phyloP scores from a whole-genome alignment of 208 protist genomes.

The Trypanosoma theileri region DNA sequence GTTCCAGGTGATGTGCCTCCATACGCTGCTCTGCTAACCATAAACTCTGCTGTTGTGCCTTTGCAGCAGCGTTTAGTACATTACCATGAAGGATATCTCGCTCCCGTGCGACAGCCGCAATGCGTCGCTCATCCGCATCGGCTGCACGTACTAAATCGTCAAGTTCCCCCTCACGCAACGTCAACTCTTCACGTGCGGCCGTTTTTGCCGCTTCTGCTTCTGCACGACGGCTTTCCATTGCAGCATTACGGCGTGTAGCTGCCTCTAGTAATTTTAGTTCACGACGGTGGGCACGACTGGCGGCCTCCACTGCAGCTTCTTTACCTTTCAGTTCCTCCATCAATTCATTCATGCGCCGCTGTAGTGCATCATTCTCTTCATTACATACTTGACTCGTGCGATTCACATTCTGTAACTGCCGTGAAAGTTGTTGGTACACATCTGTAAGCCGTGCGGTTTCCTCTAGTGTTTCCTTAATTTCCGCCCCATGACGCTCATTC shows the following conservation, averaged over 20 bases:
- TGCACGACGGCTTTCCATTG: constrained; percentile 46
- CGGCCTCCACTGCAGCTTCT: constrained; percentile 51
- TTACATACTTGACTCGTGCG: constrained; percentile 87
- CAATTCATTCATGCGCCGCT: constrained; percentile 56
- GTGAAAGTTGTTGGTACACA: constrained; percentile 77
- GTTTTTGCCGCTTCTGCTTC: constrained; percentile 61
- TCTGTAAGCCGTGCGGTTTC: constrained; percentile 68
- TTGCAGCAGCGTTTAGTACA: constrained; percentile 56
- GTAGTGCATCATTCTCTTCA: constrained; percentile 80
- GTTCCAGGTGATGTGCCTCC: constrained; percentile 87
- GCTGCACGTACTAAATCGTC: constrained; percentile 26
- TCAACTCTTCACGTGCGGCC: constrained; percentile 40
- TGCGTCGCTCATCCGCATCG: constrained; percentile 47
- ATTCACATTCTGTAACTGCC: constrained; percentile 77
- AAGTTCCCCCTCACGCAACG: constrained; percentile 57
- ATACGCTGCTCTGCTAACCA: constrained; percentile 83
- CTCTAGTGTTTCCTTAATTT: constrained; percentile 36
- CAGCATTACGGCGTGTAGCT: constrained; percentile 68
- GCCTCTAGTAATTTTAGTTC: constrained; percentile 70
- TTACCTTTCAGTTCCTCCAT: constrained; percentile 62
- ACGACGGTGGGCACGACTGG: constrained; percentile 46
- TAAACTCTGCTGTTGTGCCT: constrained; percentile 61
- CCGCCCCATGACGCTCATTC: constrained; percentile 40
- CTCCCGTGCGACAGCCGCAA: constrained; percentile 44
- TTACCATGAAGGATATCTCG: constrained; percentile 82